Conservation (phyloP, 2,329 filamentous ascomycete species). For the Mycosphaerella arachidis region DNA sequence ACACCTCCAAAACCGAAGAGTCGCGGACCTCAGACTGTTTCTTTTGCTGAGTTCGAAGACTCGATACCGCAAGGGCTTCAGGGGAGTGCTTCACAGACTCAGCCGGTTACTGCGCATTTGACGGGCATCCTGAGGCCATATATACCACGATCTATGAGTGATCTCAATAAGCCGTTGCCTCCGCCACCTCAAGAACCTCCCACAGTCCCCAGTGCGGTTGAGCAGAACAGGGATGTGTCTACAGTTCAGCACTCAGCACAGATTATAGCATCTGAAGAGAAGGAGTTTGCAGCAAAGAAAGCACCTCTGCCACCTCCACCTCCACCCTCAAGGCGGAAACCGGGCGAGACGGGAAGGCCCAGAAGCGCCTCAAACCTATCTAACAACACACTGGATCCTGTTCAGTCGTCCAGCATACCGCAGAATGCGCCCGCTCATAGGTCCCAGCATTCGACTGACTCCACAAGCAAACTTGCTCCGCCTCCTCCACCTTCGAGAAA, state of each 20-base stretch:
- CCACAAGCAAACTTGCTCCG: slow-evolving; percentile 20
- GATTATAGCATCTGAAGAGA: neutral
- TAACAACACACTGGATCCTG: slow-evolving; percentile 16
- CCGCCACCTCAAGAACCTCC: slow-evolving; percentile 16
- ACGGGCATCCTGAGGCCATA: slow-evolving; percentile 24
- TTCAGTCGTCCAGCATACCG: neutral
- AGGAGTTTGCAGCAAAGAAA: slow-evolving; percentile 31
- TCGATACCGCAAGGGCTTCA: slow-evolving; percentile 25
- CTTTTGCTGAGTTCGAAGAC: slow-evolving; percentile 32
- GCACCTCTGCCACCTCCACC: slow-evolving; percentile 41
- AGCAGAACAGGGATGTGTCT: neutral
- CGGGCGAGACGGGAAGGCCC: slow-evolving; percentile 13
- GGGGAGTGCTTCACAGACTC: slow-evolving; percentile 15
- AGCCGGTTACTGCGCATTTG: slow-evolving; percentile 16
- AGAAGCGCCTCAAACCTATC: slow-evolving; percentile 28
- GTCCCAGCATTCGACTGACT: slow-evolving; percentile 9
- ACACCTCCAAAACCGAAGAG: slow-evolving; percentile 71
- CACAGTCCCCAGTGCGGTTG: neutral
- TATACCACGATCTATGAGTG: slow-evolving; percentile 40
- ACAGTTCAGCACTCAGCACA: slow-evolving; percentile 5
- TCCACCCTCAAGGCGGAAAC: slow-evolving; percentile 45
- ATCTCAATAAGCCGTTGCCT: slow-evolving; percentile 59
- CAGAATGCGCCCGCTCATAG: slow-evolving; percentile 1
- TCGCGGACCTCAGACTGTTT: slow-evolving; percentile 47
- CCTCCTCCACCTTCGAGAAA: slow-evolving; percentile 30